Conservation (phyloP, 148 eudicot species). For the Vaccinium macrocarpon region DNA sequence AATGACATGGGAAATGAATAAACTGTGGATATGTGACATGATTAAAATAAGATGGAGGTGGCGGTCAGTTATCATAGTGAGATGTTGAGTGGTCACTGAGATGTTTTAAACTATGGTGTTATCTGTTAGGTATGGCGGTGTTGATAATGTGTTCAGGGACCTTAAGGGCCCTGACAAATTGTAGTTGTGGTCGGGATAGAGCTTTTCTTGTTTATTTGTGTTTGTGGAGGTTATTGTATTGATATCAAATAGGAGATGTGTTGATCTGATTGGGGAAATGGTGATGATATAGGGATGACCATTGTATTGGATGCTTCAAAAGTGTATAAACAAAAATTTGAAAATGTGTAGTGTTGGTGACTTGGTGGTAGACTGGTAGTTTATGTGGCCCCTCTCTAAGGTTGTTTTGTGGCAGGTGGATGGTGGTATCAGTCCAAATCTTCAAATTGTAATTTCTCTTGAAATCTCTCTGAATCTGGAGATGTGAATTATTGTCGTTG, state of each 20-base stretch:
- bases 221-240: background rate
- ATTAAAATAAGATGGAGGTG: background rate
- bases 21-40: background rate
- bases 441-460: background rate
- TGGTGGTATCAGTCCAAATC: background rate
- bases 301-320: background rate
- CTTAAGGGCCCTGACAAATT: background rate
- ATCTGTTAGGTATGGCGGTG: background rate
- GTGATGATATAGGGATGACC: background rate
- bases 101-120: background rate
- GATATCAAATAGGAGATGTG: background rate
- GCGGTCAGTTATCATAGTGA: background rate
- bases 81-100: background rate
- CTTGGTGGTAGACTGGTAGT: background rate
- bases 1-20: background rate
- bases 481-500: background rate
- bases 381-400: background rate
- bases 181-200: background rate
- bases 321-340: background rate
- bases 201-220: background rate
- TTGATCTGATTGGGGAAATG: background rate
- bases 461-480: background rate
- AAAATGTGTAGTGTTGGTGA: background rate
- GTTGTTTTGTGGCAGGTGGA: background rate
- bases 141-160: background rate